Conservation (phyloP, 2,329 filamentous ascomycete species). For the Septoria linicola region DNA sequence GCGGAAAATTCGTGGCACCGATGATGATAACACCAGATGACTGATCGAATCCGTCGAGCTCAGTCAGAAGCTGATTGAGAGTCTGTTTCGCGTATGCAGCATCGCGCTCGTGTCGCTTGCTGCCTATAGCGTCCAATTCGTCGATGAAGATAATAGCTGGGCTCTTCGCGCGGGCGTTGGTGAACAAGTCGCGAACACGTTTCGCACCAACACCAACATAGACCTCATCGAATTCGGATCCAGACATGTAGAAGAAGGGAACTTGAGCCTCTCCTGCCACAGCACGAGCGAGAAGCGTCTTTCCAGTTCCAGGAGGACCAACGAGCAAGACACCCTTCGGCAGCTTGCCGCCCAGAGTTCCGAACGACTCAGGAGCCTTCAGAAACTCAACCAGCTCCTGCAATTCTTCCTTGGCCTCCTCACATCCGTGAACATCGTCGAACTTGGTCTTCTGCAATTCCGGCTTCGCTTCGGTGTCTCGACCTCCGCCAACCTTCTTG, state of each 20-base stretch:
- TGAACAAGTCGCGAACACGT: constrained; percentile 90
- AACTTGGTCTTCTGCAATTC: constrained; percentile 91
- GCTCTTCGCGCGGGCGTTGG: constrained; percentile 76
- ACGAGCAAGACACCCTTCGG: constrained; percentile 95
- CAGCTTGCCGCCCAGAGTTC: constrained; percentile 89
- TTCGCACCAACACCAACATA: constrained; percentile 97
- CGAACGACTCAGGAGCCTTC: constrained; percentile 89
- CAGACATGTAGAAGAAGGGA: constrained; percentile 99
- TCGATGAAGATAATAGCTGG: constrained; percentile 96
- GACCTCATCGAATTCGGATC: constrained; percentile 96
- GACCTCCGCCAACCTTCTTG: constrained; percentile 70
- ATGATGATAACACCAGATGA: constrained; percentile 93
- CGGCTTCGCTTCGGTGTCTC: constrained; percentile 82
- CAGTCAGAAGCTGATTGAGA: constrained; percentile 92
- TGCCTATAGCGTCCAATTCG: constrained; percentile 89
- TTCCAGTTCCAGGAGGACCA: constrained; percentile 94
- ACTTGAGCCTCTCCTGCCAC: constrained; percentile 96
- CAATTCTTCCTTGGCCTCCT: constrained; percentile 97
- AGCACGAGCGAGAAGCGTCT: constrained; percentile 90
- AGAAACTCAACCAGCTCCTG: constrained; percentile 96
- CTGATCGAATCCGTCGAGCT: constrained; percentile 95
- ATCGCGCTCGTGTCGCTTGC: constrained; percentile 88
- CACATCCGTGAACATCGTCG: constrained; percentile 90
- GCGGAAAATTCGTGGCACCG: constrained; percentile 92
- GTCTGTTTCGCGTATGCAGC: constrained; percentile 96